Percentiles rank a stretch among this genome's conserved stretches.
Conservation (phyloP, 352 stramenopile genomes). For the Thalassiosira hispida region DNA sequence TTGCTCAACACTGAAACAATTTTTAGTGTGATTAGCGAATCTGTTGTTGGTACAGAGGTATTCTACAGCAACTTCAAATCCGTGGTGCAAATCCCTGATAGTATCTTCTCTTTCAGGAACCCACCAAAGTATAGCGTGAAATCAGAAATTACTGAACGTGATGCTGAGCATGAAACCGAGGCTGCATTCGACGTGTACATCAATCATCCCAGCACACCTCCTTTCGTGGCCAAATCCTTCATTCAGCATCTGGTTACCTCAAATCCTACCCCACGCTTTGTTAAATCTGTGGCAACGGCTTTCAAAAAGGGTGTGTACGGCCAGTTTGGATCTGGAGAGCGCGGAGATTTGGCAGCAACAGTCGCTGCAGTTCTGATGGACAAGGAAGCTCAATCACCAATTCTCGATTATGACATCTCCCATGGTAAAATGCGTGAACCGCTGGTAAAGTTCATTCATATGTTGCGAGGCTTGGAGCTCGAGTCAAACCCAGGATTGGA, state of each 20-base stretch:
- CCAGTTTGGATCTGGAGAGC: slow-evolving; percentile 46
- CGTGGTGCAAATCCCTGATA: neutral
- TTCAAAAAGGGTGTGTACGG: slow-evolving; percentile 49
- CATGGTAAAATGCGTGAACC: slow-evolving; percentile 57
- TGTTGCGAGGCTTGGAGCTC: slow-evolving; percentile 45
- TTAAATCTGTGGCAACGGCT: slow-evolving; percentile 48
- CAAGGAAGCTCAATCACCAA: slow-evolving; percentile 10
- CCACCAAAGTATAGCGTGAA: slow-evolving; percentile 34
- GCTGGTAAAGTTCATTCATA: slow-evolving; percentile 56
- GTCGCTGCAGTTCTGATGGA: slow-evolving; percentile 50
- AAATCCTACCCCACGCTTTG: slow-evolving; percentile 65
- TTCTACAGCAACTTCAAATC: slow-evolving; percentile 23
- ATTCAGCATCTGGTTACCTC: slow-evolving; percentile 61
- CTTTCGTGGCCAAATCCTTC: slow-evolving; percentile 57
- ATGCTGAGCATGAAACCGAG: slow-evolving; percentile 60
- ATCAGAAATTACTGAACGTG: slow-evolving; percentile 21
- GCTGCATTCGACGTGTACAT: slow-evolving; percentile 54
- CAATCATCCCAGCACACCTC: slow-evolving; percentile 59
- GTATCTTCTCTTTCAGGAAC: slow-evolving; percentile 37
- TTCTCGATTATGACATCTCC: slow-evolving; percentile 61
- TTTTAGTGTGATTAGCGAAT: slow-evolving; percentile 15
- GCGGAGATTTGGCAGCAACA: slow-evolving; percentile 62
- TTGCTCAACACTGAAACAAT: slow-evolving; percentile 5
- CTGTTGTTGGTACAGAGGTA: too few relatives aligned
- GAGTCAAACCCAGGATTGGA: slow-evolving; percentile 10